phyloP scores from a whole-genome alignment of 441 rosid species.

The Kokia cookei region DNA sequence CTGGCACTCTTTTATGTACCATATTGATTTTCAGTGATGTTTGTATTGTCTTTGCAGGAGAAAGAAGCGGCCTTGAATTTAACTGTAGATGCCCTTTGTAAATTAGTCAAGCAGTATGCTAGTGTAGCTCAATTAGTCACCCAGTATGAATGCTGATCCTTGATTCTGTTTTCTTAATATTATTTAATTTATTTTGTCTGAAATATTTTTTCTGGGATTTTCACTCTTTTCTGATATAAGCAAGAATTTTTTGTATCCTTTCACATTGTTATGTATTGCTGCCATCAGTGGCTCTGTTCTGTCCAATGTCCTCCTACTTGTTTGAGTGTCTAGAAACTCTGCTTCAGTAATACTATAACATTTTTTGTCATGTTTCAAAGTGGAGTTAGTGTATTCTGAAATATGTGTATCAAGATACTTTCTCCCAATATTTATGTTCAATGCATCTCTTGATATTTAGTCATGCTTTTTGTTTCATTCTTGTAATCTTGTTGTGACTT shows the following conservation, averaged over 20 bases:
- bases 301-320: not conserved
- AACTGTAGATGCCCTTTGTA: slow-evolving; percentile 91
- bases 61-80: slow-evolving; percentile 96
- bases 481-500: slow-evolving; percentile 4
- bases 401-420: not conserved
- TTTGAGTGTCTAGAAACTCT: not conserved
- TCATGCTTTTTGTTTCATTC: not conserved
- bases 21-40: slow-evolving; percentile 1
- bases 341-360: not conserved
- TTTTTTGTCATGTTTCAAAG: not conserved
- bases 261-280: not conserved
- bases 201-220: not conserved
- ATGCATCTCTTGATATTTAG: not conserved
- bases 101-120: slow-evolving; percentile 93
- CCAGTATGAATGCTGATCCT: slow-evolving; percentile 45
- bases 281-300: not conserved
- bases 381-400: not conserved
- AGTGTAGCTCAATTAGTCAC: slow-evolving; percentile 94
- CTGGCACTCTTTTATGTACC: not conserved
- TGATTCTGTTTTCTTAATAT: not conserved
- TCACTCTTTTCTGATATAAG: not conserved
- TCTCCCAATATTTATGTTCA: not conserved
- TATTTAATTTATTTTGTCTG: not conserved
- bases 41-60: slow-evolving; percentile 63
- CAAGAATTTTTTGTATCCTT: not conserved